Evolutionary conservation across 495 filamentous ascomycete genomes (phyloP).

Genomic region (Aspergillus panamensis): DNA sequence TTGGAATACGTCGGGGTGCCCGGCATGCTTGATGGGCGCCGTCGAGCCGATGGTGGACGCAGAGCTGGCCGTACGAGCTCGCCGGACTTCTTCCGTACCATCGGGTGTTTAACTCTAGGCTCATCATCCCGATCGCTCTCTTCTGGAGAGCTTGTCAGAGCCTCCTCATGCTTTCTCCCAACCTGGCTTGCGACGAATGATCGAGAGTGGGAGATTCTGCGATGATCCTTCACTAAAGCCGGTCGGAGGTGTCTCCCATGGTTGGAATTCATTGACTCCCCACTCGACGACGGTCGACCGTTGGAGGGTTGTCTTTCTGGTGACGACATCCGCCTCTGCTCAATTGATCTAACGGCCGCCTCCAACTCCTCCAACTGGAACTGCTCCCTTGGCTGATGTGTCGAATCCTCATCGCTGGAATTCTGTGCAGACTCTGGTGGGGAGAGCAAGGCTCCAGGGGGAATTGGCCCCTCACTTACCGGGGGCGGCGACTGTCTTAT

Average conservation of each 20-base stretch:
- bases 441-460: slow-evolving; percentile 76
- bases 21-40: slow-evolving; percentile 92
- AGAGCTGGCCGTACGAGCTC: slow-evolving; percentile 93
- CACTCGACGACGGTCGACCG: slow-evolving; percentile 30
- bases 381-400: slow-evolving; percentile 51
- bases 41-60: slow-evolving; percentile 62
- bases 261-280: slow-evolving; percentile 7
- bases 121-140: slow-evolving; percentile 62
- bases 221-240: slow-evolving; percentile 52
- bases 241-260: slow-evolving; percentile 22
- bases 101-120: slow-evolving; percentile 62
- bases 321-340: slow-evolving; percentile 62
- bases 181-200: slow-evolving; percentile 78
- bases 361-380: slow-evolving; percentile 74
- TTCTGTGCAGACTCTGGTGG: slow-evolving; percentile 77
- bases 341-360: slow-evolving; percentile 75
- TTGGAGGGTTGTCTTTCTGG: slow-evolving; percentile 47
- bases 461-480: slow-evolving; percentile 65
- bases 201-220: slow-evolving; percentile 74
- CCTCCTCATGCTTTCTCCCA: slow-evolving; percentile 49
- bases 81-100: slow-evolving; percentile 97
- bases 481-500: slow-evolving; percentile 79
- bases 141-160: slow-evolving; percentile 58
- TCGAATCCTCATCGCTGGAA: slow-evolving; percentile 78
- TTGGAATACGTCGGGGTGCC: slow-evolving; percentile 95